Conservation (phyloP, 805 yeast genomes). For the Myxozyma kluyveri region DNA sequence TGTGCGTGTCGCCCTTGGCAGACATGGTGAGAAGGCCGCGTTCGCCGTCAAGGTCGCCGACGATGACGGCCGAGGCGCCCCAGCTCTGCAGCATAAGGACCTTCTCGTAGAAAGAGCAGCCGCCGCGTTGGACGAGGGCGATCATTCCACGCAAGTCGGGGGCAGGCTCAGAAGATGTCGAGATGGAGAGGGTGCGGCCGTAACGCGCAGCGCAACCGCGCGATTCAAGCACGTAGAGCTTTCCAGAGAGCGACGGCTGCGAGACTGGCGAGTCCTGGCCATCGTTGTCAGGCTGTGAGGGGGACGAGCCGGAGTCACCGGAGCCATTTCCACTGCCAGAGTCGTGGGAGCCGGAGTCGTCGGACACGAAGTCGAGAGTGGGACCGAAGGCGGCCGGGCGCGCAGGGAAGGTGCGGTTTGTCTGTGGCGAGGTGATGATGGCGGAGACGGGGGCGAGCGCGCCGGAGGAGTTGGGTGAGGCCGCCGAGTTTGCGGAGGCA, state of each 20-base stretch:
- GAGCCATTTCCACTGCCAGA: slow-evolving; percentile 4
- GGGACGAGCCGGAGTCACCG: slow-evolving; percentile 1
- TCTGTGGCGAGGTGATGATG: slow-evolving; percentile 34
- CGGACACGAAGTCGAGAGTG: slow-evolving; percentile 5
- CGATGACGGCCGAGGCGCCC: slow-evolving; percentile 53
- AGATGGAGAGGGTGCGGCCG: too few species aligned
- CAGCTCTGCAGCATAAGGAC: slow-evolving; percentile 45
- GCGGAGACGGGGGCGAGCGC: slow-evolving; percentile 29
- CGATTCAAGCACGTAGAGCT: slow-evolving; percentile 29
- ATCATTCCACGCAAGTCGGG: slow-evolving; percentile 35
- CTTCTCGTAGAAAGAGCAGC: slow-evolving; percentile 55
- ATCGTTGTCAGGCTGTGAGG: too few species aligned
- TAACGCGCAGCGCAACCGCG: slow-evolving; percentile 33
- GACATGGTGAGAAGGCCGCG: slow-evolving; percentile 56
- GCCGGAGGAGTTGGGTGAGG: slow-evolving; percentile 11
- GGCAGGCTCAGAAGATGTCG: neutral
- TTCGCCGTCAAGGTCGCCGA: slow-evolving; percentile 52
- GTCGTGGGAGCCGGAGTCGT: slow-evolving; percentile 18
- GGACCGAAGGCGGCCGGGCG: slow-evolving; percentile 43
- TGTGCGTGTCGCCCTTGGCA: slow-evolving; percentile 46
- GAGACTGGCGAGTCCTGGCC: neutral
- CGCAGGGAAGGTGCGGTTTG: slow-evolving; percentile 37
- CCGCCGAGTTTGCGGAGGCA: slow-evolving; percentile 17
- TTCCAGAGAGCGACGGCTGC: slow-evolving; percentile 29
- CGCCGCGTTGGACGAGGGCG: slow-evolving; percentile 48